These are phyloP conservation scores for Wallemia mellicola DNA, from an alignment of 1,284 basidiomycete species.

Conservation along the genomic window DNA sequence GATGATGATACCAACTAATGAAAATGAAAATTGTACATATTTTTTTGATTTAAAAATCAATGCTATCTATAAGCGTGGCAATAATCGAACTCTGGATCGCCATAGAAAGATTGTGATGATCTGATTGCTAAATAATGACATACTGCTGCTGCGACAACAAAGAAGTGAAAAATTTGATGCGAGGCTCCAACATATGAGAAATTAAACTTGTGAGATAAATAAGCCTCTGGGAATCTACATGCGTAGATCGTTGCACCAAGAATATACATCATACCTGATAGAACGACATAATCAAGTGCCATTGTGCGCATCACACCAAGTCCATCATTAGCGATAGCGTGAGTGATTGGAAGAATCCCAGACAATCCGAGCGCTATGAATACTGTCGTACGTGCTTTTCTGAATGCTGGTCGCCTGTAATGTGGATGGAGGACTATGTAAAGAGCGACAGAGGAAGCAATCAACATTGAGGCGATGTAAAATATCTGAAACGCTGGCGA, in stretches of 20 bases:
- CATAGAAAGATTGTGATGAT: not conserved
- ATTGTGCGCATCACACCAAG: not conserved
- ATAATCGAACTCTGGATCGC: not conserved
- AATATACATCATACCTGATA: not conserved
- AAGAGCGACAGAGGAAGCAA: not conserved
- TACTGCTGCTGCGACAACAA: not conserved
- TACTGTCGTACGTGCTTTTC: not conserved
- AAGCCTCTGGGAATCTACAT: not conserved
- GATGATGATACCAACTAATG: not conserved
- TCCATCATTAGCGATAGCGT: not conserved
- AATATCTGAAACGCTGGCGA: not conserved
- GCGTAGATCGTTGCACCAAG: not conserved
- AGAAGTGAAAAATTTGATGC: not conserved
- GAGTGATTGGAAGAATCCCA: not conserved
- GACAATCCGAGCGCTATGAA: not conserved
- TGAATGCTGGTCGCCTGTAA: not conserved
- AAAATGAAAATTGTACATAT: not conserved
- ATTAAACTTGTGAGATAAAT: not conserved
- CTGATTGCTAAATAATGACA: not conserved
- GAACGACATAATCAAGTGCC: not conserved
- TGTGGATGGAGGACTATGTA: not conserved
- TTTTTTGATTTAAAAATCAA: not conserved
- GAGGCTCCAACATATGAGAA: not conserved
- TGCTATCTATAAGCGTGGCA: not conserved
- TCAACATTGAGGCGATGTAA: not conserved